Base-by-base conservation (phyloP, 192 early-diverging fungal species). In the Gaertneriomyces semiglobifer region DNA sequence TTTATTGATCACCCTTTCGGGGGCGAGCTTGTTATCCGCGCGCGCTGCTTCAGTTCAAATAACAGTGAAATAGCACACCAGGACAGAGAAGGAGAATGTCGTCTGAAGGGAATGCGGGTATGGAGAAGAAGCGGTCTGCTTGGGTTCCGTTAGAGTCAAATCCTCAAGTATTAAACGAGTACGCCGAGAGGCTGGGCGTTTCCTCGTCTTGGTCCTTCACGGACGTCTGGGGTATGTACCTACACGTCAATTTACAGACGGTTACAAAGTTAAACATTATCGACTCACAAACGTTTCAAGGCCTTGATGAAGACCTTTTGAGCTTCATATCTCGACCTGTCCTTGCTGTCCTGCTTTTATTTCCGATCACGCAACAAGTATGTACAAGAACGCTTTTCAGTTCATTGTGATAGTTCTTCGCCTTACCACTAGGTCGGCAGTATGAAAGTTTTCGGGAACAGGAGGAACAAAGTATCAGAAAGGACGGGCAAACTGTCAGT, bases 321-420 rank as follows among this genome's bases (percentile, higher is more conserved):
- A 71, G 69, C 7, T 89, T 93, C 81, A 79, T 95, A 7, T 86
- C 92, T 6, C 86, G 88, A 56, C 93, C 94, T 0, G 90, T 90
- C 5, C 63, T 77, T n/a, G 92, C 96, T 3, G 69, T 98, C 5
- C 61, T 98, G 43, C 80, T 97, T 19, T 75, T 97, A n/a, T 98
- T 94, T 61, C 96, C 96, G 14, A 66, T 85, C 12, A 87, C 86
- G 0, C 81, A 82, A 61, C 77, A 71, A 56, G 78, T 72, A 65
- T 50, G 4, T 64, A 58, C 25, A 11, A 19, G 54, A 0, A 33
- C 25, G 25, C 25, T 33, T 33, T 33, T 33, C 25, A 33, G 25
- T 0, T 33, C 25, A 33, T 33, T n/a, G n/a, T n/a, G n/a, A n/a
- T n/a, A n/a, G n/a, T n/a, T n/a, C n/a, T n/a, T n/a, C 52, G 57